Evolutionary conservation across 2,329 filamentous ascomycete genomes (phyloP), one percentile per base, ranked within the genome.

Genomic region (Daldinia sp.): DNA sequence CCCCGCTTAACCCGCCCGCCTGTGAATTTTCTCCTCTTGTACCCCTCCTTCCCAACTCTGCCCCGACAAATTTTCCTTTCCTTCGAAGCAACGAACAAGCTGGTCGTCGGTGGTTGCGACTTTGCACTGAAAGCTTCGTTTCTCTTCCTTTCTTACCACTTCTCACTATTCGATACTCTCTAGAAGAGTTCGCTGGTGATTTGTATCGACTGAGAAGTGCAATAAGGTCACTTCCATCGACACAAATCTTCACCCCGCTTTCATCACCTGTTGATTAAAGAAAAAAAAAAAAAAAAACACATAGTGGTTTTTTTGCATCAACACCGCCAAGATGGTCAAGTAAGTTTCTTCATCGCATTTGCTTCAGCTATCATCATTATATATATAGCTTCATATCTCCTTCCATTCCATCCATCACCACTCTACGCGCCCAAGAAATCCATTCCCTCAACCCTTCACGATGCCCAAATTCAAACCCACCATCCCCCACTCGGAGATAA

Each of bases 251-350:
- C 68, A 72, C 70, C 70, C 70, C 68, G 70, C 65, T 60, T 63
- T 63, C 42, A 60, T 58, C 56, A 57, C 15, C 54, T 30, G 37
- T 63, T 61, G 35, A 65, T 41, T 44, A 46, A 26, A 23, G 18
- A 58, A 54, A 60, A 54, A 66, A 65, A 33, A 39, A 62, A 55
- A 60, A 54, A 66, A 65, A 26, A 46, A 63, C 73, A 70, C 53
- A 48, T 76, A 79, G 79, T 79, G 81, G 78, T 80, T 72, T 82
- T 78, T 79, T 76, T 78, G 73, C 77, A 81, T 81, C 83, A 92
- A 89, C 82, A 93, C 94, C 93, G 93, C 87, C 92, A 98, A 94
- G 84, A 99, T 99, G 96, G 96, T 99, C 84, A 98, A 98, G 94
- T 98, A 92, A 92, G 94, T 95, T 63, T 35, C 33, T 2, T 65